A percentile compares a stretch with the other conserved stretches of the same genome.
Evolutionary conservation across 257 asterid genomes (phyloP).

Genomic region (Lycium barbarum): DNA sequence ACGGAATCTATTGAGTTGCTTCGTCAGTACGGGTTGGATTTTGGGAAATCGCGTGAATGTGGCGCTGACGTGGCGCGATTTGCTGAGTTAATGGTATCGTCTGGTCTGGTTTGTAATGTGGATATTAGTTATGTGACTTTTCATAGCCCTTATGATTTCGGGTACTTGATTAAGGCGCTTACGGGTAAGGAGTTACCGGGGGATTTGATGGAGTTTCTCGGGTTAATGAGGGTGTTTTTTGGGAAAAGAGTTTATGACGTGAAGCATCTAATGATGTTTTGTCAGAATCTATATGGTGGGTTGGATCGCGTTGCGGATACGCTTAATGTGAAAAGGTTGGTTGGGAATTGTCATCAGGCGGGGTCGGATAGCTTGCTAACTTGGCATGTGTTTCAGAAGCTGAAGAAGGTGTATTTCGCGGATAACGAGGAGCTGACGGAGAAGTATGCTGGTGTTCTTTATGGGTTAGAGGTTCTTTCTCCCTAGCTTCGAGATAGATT

Average conservation of each 20-base stretch:
- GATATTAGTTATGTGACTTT: slow-evolving; percentile 63
- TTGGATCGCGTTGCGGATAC: slow-evolving; percentile 67
- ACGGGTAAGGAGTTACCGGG: slow-evolving; percentile 63
- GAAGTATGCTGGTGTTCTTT: slow-evolving; percentile 74
- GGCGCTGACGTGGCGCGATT: slow-evolving; percentile 60
- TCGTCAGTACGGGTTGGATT: slow-evolving; percentile 67
- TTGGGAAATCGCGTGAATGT: slow-evolving; percentile 43
- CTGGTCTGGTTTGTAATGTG: slow-evolving; percentile 71
- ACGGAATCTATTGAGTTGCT: slow-evolving; percentile 68
- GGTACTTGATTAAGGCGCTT: slow-evolving; percentile 69
- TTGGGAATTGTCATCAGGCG: slow-evolving; percentile 81
- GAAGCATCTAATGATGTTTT: slow-evolving; percentile 72
- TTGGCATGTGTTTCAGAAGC: slow-evolving; percentile 68
- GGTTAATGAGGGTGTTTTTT: slow-evolving; percentile 57
- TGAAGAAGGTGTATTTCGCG: slow-evolving; percentile 58
- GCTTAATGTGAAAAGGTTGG: slow-evolving; percentile 60
- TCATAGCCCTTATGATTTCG: slow-evolving; percentile 82
- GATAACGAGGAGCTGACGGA: slow-evolving; percentile 48
- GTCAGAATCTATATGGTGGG: slow-evolving; percentile 74
- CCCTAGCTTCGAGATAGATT: slow-evolving; percentile 44
- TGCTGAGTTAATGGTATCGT: slow-evolving; percentile 72
- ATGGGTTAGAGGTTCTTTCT: slow-evolving; percentile 74
- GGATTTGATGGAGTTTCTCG: slow-evolving; percentile 53
- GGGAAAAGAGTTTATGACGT: slow-evolving; percentile 78
- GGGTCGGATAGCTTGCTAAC: slow-evolving; percentile 90